Evolutionary conservation across 148 eudicot genomes (phyloP).

Genomic region (Chenopodium suecicum): DNA sequence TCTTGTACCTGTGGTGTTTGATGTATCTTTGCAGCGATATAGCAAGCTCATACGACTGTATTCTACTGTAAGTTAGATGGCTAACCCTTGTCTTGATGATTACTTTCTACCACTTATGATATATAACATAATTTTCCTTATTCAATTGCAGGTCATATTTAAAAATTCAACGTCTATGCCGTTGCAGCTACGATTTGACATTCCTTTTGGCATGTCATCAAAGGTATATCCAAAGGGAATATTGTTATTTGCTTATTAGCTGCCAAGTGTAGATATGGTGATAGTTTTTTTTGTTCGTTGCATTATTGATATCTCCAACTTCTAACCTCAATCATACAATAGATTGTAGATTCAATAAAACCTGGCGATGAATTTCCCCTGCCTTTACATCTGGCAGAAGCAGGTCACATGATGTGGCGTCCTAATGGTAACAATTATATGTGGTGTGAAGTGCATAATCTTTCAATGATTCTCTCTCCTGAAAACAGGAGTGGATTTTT

Average conservation of each 20-base stretch:
- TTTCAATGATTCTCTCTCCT: constrained; percentile 69
- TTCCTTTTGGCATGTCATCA: constrained; percentile 88
- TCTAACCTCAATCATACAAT: constrained; percentile 21
- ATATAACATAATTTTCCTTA: not conserved
- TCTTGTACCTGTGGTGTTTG: constrained; percentile 85
- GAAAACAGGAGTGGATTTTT: constrained; percentile 66
- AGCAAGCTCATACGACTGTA: constrained; percentile 83
- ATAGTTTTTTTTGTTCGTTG: not conserved
- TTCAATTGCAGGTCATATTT: constrained; percentile 68
- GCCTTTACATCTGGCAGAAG: constrained; percentile 96
- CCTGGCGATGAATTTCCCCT: constrained; percentile 90
- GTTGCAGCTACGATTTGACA: constrained; percentile 89
- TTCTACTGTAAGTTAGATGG: constrained; percentile 72
- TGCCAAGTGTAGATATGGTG: not conserved
- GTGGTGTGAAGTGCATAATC: constrained; percentile 93
- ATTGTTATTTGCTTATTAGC: not conserved
- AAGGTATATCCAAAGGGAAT: constrained; percentile 50
- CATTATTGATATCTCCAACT: not conserved
- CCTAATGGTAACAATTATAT: constrained; percentile 76
- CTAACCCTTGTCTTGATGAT: not conserved
- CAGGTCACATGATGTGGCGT: constrained; percentile 92
- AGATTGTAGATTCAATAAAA: constrained; percentile 86
- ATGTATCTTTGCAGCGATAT: constrained; percentile 80
- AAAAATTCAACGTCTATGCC: constrained; percentile 74
- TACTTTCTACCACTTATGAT: constrained; percentile 1